Base-by-base conservation (phyloP, 2,329 filamentous ascomycete genomes). In the Nakataea oryzae region DNA sequence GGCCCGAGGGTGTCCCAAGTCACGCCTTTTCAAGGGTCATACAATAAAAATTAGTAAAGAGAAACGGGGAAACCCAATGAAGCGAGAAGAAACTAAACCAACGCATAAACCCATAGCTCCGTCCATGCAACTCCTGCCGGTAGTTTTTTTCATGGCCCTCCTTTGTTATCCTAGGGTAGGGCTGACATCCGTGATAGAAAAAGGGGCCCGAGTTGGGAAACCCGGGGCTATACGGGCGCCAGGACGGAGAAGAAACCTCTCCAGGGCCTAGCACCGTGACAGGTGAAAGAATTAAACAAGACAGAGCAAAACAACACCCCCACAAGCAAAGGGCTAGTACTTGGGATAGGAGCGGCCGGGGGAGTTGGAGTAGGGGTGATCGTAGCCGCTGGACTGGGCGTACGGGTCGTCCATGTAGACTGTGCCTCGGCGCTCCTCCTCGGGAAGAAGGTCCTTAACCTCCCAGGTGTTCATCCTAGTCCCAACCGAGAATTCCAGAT, bases 401-500 rank as follows among this genome's bases (percentile, higher is more conserved):
- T 85, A 86, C 2, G 83, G 83, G 66, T 88, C 86, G 63, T 91
- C 88, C 57, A 82, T 78, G 74, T 93, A 95, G 57, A 89, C 75
- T 2, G 90, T 92, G 27, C 79, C 79, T 63, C 89, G 84, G 64
- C 89, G 87, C 63, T 93, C 90, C 62, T 95, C 91, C 66, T 95
- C 90, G 57, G 88, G 85, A 24, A 95, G 81, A 13, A 91, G 81
- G 65, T 97, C 93, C 79, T 97, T 97, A 72, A 97, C 89, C 73
- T 99, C 95, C 95, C 95, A 99, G 74, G 95, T 97, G 78, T 96
- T 96, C 76, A 91, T 89, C 74, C 93, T 91, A 63, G 91, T 91
- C 66, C 93, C 93, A 59, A 99, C 95, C 3, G 92, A 96, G 76
- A 99, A 99, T 74, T 99, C 95, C 67, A 99, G 87, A 74, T 99